phyloP scores from a whole-genome alignment of 441 rosid genomes.

The Cnidoscolus chayamansa region DNA sequence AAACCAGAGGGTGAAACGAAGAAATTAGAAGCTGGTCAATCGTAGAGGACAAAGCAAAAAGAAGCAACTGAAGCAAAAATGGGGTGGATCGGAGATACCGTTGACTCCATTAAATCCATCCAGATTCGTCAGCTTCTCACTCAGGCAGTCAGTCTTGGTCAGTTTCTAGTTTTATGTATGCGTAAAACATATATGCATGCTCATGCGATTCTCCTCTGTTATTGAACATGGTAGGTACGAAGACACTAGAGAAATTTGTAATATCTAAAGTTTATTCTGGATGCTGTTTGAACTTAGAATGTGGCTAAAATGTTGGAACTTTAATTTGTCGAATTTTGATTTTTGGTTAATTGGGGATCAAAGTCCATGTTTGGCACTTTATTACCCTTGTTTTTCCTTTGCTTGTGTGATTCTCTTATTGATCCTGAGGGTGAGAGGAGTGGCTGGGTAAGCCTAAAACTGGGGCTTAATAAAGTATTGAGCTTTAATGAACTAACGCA shows the following conservation, averaged over 20 bases:
- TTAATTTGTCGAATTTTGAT: no score
- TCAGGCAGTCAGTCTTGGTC: conserved; percentile 77
- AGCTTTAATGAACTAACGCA: neutral
- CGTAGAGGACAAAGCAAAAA: neutral
- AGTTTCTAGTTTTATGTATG: conserved; percentile 23
- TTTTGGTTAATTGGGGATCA: neutral
- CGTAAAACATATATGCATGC: no score
- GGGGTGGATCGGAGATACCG: conserved; percentile 71
- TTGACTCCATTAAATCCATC: conserved; percentile 62
- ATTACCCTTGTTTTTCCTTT: neutral
- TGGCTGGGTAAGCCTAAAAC: neutral
- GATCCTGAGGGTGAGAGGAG: neutral
- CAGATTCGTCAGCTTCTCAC: conserved; percentile 75
- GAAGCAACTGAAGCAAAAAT: conserved; percentile 26
- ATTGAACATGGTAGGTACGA: no score
- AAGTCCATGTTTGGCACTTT: neutral
- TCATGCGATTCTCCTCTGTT: neutral
- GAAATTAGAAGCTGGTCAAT: neutral
- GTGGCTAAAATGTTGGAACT: no score
- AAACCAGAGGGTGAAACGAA: neutral
- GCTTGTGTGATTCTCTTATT: neutral
- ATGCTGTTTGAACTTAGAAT: no score
- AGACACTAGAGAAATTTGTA: no score
- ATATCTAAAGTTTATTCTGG: neutral
- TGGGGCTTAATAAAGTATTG: neutral